Evolutionary conservation across 2,329 filamentous ascomycete genomes (phyloP), one percentile per base, ranked within the genome.

Genomic region (Aquanectria penicillioides): DNA sequence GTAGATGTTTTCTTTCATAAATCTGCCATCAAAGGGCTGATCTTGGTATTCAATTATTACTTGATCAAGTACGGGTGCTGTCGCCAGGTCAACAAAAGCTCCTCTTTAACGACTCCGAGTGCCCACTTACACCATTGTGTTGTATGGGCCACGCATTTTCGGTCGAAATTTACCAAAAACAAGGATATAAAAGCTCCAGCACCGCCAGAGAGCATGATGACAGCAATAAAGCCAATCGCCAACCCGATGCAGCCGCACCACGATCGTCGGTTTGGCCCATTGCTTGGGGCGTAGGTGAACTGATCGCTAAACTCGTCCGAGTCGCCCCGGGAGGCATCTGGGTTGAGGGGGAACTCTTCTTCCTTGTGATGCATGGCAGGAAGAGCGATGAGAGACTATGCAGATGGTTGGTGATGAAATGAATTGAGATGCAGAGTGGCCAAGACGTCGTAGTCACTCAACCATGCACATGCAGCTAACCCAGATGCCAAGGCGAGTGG

Each of bases 21-120:
- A 83, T 0, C 81, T 82, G 0, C 85, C 86, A 59, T 89, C 86
- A 70, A 87, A 89, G 2, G 63, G 63, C 47, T 78, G 69, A 12
- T 56, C 44, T 2, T 54, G 22, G 50, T 79, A 78, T 12, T 64
- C 65, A 33, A 78, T 66, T 12, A 62, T 38, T 5, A 78, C 69
- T 10, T 77, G 70, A 4, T 67, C 63, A 0, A 79, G 59, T 2
- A 79, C 47, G 2, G 77, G 73, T 11, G 75, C 74, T 76, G 12
- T 10, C 12, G 50, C 63, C 40, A 67, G 48, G n/a, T n/a, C n/a
- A n/a, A n/a, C n/a, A 41, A 3, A 23, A 12, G 2, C 9, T 4
- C 3, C 13, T 0, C 2, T 17, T 13, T 13, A 5, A 3, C 17
- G n/a, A 12, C 20, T 6, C 7, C 5, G 2, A n/a, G n/a, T n/a